A percentile compares a stretch with the other conserved stretches of the same genome.
phyloP scores from a whole-genome alignment of 2,329 filamentous ascomycete genomes.

The Biscogniauxia sp. region DNA sequence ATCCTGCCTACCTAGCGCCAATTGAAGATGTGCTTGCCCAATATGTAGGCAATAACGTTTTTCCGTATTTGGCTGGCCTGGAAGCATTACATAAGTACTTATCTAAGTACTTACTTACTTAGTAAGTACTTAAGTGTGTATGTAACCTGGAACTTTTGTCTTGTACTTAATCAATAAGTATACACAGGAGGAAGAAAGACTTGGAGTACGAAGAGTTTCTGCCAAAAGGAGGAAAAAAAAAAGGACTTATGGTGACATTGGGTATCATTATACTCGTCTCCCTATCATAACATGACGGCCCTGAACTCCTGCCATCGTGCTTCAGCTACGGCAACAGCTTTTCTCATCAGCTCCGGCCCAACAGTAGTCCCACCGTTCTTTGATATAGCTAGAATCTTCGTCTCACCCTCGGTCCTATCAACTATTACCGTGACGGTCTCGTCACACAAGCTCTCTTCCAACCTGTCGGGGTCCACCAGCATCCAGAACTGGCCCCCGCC shows the following conservation, averaged over 20 bases:
- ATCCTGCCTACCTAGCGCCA: not conserved
- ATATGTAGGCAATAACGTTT: no score
- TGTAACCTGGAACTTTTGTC: no score
- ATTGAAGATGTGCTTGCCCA: no score
- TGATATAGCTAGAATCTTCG: conserved; percentile 68
- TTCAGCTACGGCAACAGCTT: conserved; percentile 58
- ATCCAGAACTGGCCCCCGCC: conserved; percentile 64
- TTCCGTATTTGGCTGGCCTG: no score
- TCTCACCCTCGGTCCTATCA: conserved; percentile 54
- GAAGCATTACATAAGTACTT: not conserved
- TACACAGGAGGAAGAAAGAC: no score
- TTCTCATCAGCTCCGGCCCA: conserved; percentile 59
- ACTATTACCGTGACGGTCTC: conserved; percentile 83
- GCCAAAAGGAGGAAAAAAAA: not conserved
- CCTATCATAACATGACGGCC: conserved; percentile 20
- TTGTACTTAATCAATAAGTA: no score
- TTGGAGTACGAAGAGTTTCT: not conserved
- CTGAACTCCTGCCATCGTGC: conserved; percentile 62
- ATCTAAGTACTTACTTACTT: no score
- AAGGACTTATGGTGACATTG: conserved; percentile 4
- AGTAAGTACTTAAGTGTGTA: no score
- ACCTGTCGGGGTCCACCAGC: conserved; percentile 81
- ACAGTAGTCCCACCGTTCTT: conserved; percentile 78
- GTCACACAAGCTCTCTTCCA: conserved; percentile 82
- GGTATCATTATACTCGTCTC: conserved; percentile 18